Evolutionary conservation across 441 rosid species (phyloP), one percentile per base, ranked within the genome.

Genomic region (Geranium incanum): DNA sequence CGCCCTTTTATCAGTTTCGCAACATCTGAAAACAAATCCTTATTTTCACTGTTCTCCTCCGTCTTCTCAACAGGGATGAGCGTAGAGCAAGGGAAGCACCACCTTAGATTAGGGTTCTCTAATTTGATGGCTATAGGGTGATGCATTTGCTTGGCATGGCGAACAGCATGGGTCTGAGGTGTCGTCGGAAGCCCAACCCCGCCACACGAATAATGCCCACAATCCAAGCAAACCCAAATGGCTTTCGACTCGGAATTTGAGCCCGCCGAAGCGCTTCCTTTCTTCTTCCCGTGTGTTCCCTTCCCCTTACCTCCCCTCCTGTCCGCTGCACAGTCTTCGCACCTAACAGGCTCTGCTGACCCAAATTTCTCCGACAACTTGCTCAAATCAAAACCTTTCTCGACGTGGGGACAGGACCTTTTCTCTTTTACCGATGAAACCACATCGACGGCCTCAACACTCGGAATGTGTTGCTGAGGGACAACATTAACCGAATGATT

Each of bases 201-300:
- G 36, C 90, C 98, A 83, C 99, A 95, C 3, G 82, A 84, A 81
- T 72, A 88, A 81, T 86, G 89, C 62, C 95, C 98, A 82, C 99
- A 95, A 62, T 84, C 87, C 86, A 95, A 87, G 79, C 99, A 95
- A 78, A 90, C 77, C 99, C 99, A 90, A 60, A 87, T 82, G 59
- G 94, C 96, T 76, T 85, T 91, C 0, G 77, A 78, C 41, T 85
- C 85, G 6, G 33, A 28, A 28, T 28, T 28, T 28, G 33, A 28
- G 33, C 33, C 33, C 33, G 33, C 33, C 33, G 33, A 28, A 28
- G 33, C 33, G 3, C 33, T 28, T 28, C 81, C 92, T 68, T 87
- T 87, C 81, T 86, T 87, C 83, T 86, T 87, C 64, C 78, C 89
- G 50, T 79, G 83, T 76, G 0, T 28, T 28, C 33, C 33, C 33